Base-by-base conservation (phyloP, 257 asterid genomes). In the Fraxinus quadrangulata region DNA sequence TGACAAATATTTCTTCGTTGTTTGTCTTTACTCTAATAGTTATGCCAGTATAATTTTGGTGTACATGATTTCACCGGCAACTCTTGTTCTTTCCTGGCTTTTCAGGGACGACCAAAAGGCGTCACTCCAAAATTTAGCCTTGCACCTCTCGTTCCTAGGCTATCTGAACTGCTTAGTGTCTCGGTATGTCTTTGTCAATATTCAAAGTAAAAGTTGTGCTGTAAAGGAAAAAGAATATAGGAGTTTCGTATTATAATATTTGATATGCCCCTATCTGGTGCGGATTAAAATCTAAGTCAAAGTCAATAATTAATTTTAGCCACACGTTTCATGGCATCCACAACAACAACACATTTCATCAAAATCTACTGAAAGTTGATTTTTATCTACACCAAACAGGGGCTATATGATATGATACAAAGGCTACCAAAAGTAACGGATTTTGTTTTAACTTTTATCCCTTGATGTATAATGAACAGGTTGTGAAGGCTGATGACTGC, bases 401-500 rank as follows among this genome's bases (percentile, higher is more conserved):
- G 42, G 12, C 12, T 37, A 37, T 42, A 42, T 12, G 51, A 42
- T 42, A 16, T 42, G 51, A 11, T 42, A 42, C 51, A 42, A 42
- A 42, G 17, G 51, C 51, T 2, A 42, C 5, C 51, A 42, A 12
- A 42, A 42, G n/a, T 16, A 24, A 47, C 6, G 1, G n/a, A 26
- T 31, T 30, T 5, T 10, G 40, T 14, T 75, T 26, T 37, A 31
- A 72, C 10, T 31, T 51, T 66, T 77, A 19, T 75, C 31, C 40
- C 61, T 65, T 74, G 31, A 45, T 67, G 59, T 61, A 13, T 77
- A 33, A 73, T 31, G 21, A 78, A 80, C 86, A 91, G 97, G 96
- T 91, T 72, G 90, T 89, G 84, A 90, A 88, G 79, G 97, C 97
- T 13, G 96, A 93, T 75, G 97, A 93, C 81, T 87, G 92, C 87